Percentiles rank a stretch among this genome's conserved stretches.
Evolutionary conservation across 2,329 filamentous ascomycete species (phyloP).

Genomic region (Fusarium xyrophilum): DNA sequence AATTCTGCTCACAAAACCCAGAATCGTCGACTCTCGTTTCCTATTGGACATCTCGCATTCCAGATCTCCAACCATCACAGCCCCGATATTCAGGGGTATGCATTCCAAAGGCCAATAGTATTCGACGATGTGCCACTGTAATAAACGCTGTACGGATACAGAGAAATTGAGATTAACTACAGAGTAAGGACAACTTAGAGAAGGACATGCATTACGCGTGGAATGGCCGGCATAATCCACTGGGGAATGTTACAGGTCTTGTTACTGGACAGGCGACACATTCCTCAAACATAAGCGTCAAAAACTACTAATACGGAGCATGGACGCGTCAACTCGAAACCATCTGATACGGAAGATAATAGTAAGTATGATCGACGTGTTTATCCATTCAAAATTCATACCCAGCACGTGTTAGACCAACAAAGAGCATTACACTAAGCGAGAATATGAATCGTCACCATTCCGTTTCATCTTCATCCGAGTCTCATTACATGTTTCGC

Average conservation of each 20-base stretch:
- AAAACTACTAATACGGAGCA: constrained; percentile 11
- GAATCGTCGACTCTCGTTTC: neutral
- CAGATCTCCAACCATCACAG: constrained; percentile 27
- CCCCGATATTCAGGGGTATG: constrained; percentile 31
- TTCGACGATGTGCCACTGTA: neutral
- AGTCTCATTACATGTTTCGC: constrained; percentile 29
- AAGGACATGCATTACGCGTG: constrained; percentile 15
- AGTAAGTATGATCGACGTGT: constrained; percentile 25
- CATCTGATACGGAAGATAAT: constrained; percentile 15
- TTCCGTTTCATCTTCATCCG: constrained; percentile 27
- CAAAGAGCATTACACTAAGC: neutral
- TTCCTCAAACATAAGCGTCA: constrained; percentile 27
- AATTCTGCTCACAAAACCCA: constrained; percentile 2
- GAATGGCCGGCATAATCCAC: constrained; percentile 8
- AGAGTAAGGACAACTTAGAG: neutral
- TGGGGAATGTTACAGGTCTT: neutral
- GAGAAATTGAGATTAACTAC: constrained; percentile 15
- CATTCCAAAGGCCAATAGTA: constrained; percentile 20
- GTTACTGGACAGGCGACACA: constrained; percentile 18
- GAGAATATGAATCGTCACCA: constrained; percentile 8
- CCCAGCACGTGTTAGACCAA: constrained; percentile 8
- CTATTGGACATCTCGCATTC: constrained; percentile 24
- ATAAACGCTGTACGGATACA: neutral
- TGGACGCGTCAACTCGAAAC: constrained; percentile 35
- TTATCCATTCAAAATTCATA: constrained; percentile 7